Evolutionary conservation across 2,329 filamentous ascomycete species (phyloP).

Genomic region (Hysterium pulicare): DNA sequence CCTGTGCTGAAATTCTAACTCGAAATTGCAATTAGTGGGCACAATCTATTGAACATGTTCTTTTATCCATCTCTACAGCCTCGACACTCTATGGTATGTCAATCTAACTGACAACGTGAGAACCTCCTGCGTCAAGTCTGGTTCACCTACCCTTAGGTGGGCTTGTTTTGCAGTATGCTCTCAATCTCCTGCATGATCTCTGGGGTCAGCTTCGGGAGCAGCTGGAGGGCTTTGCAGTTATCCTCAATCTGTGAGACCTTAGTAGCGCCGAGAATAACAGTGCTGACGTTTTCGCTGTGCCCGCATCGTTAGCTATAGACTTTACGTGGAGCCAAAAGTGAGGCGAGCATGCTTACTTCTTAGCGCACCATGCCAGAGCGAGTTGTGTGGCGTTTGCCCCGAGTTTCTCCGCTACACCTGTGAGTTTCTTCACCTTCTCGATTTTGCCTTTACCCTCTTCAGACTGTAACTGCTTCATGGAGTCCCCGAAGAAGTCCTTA

Average conservation of each 20-base stretch:
- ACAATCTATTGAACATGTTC: background rate
- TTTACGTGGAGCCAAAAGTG: slow-evolving; percentile 3
- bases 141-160: slow-evolving; percentile 11
- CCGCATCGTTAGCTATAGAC: slow-evolving; percentile 11
- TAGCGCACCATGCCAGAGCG: slow-evolving; percentile 58
- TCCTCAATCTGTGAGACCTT: slow-evolving; percentile 50
- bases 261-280: slow-evolving; percentile 55
- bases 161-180: slow-evolving; percentile 39
- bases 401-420: slow-evolving; percentile 49
- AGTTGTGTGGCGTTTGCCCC: slow-evolving; percentile 50
- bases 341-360: slow-evolving; percentile 43
- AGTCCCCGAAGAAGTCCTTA: slow-evolving; percentile 56
- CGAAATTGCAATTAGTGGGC: background rate
- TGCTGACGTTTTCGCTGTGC: slow-evolving; percentile 54
- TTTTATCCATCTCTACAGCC: background rate
- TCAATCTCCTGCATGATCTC: slow-evolving; percentile 41
- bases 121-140: background rate
- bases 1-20: no score
- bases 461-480: slow-evolving; percentile 50
- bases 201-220: slow-evolving; percentile 39
- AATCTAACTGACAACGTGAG: no score
- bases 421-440: slow-evolving; percentile 56
- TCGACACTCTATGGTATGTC: slow-evolving; percentile 1
- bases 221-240: slow-evolving; percentile 46
- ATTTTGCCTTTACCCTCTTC: slow-evolving; percentile 53